Evolutionary conservation across 192 early-diverging fungal genomes (phyloP), one percentile per base, ranked within the genome.

Genomic region (Geosiphon pyriformis): DNA sequence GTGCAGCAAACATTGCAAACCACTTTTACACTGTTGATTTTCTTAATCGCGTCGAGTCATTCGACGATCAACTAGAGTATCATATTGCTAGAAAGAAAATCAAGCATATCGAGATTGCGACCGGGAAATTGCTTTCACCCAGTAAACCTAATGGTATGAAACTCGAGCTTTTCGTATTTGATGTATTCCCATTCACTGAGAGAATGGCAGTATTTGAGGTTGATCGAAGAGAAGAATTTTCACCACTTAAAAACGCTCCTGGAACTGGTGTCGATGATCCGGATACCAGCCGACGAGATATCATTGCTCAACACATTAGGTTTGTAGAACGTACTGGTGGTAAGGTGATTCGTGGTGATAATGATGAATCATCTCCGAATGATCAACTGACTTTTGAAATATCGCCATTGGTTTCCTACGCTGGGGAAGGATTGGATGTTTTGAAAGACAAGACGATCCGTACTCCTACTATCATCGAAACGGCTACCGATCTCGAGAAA

Each of bases 61-160:
- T 96, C 68, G 94, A 96, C 73, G 74, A 73, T 55, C 70, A 82
- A 59, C 85, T 99, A 10, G 93, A 98, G 78, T 96, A 94, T 82
- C 96, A 99, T 75, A 87, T 98, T 68, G 96, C 96, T 4, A 83
- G 87, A 73, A 99, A 99, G 83, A 99, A 99, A 87, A 97, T 99
- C 81, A 93, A 91, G 79, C 83, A 88, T 72, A 74, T 93, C 26
- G 90, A 97, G 66, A 59, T 86, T n/a, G 76, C 78, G 32, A 83
- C 90, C 7, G 94, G 94, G 48, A 82, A 86, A 65, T 61, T 74
- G 27, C 69, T 90, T 48, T 67, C 74, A 0, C 96, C 96, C 23
- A 83, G 78, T 47, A 85, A 85, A 66, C 86, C 87, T 74, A 98
- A 96, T 70, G 96, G 95, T 52, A 94, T 99, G 85, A 99, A 99